These are phyloP conservation scores for Plantago lanceolata DNA, from an alignment of 305 asterid species.

Conservation along the genomic window DNA sequence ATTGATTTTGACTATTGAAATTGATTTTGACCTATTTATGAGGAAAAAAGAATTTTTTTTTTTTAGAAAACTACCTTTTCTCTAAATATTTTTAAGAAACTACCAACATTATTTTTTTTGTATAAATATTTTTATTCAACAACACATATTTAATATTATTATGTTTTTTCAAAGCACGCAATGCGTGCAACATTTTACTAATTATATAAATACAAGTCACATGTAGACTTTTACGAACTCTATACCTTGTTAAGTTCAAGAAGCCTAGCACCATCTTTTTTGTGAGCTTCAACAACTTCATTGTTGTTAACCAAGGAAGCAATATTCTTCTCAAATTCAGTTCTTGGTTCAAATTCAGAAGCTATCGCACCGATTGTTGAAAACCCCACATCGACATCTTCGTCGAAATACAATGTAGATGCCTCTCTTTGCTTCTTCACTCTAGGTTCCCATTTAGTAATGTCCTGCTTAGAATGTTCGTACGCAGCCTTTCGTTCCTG, in stretches of 20 bases:
- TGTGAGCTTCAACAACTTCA: constrained; percentile 78
- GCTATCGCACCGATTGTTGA: constrained; percentile 92
- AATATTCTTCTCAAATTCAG: constrained; percentile 84
- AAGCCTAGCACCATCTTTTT: constrained; percentile 80
- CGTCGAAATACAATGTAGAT: constrained; percentile 72
- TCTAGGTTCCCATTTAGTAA: constrained; percentile 74
- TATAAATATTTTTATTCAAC: too few relatives aligned
- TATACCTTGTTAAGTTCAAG: constrained; percentile 87
- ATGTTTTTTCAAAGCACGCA: too few relatives aligned
- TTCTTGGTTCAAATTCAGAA: constrained; percentile 80
- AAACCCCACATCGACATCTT: constrained; percentile 52
- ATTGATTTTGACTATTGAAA: too few relatives aligned
- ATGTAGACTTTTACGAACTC: constrained; percentile 4
- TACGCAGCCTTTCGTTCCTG: constrained; percentile 65
- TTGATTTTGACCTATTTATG: too few relatives aligned
- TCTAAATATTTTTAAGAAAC: too few relatives aligned
- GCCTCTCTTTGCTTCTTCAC: constrained; percentile 93
- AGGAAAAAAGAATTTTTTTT: too few relatives aligned
- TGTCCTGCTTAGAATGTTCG: constrained; percentile 51
- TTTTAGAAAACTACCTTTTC: too few relatives aligned
- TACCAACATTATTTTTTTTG: too few relatives aligned
- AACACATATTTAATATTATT: too few relatives aligned
- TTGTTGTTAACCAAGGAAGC: constrained; percentile 55
- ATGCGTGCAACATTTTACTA: too few relatives aligned
- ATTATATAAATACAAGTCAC: constrained; percentile 4